phyloP scores from a whole-genome alignment of 2,329 filamentous ascomycete genomes.

The Trichoderma asperellum region DNA sequence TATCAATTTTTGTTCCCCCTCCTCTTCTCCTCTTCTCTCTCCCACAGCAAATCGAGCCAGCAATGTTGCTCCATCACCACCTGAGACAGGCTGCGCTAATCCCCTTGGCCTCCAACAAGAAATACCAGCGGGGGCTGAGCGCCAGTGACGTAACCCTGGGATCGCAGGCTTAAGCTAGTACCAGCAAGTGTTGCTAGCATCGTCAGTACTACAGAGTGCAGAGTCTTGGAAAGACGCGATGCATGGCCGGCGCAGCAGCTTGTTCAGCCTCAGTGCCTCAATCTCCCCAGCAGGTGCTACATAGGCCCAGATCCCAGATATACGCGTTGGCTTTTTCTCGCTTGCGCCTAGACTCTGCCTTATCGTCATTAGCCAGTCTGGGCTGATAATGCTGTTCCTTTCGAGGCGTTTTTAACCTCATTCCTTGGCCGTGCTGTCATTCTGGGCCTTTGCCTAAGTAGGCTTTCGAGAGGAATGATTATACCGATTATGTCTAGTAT shows the following conservation, averaged over 20 bases:
- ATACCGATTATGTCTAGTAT: neutral
- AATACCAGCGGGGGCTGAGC: slow-evolving; percentile 14
- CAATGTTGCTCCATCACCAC: neutral
- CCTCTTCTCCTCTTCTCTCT: neutral
- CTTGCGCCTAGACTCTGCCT: neutral
- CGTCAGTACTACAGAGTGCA: neutral
- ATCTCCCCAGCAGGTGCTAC: neutral
- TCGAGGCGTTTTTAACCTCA: neutral
- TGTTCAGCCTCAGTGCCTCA: slow-evolving; percentile 7
- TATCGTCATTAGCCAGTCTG: neutral
- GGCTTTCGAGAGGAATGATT: neutral
- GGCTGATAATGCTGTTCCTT: neutral
- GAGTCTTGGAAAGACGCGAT: neutral
- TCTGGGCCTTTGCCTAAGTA: neutral
- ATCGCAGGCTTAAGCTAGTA: neutral
- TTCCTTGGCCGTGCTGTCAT: neutral
- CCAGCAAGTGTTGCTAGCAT: neutral
- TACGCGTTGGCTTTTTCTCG: neutral
- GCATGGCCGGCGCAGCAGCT: slow-evolving; percentile 4
- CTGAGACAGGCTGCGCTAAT: neutral
- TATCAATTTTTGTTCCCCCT: neutral
- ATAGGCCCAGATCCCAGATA: neutral
- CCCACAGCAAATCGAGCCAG: neutral
- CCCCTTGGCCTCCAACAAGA: neutral
- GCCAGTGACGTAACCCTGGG: slow-evolving; percentile 10